A percentile compares a stretch with the other conserved stretches of the same genome.
Evolutionary conservation across 305 asterid species (phyloP).

Genomic region (Salvia sclarea): DNA sequence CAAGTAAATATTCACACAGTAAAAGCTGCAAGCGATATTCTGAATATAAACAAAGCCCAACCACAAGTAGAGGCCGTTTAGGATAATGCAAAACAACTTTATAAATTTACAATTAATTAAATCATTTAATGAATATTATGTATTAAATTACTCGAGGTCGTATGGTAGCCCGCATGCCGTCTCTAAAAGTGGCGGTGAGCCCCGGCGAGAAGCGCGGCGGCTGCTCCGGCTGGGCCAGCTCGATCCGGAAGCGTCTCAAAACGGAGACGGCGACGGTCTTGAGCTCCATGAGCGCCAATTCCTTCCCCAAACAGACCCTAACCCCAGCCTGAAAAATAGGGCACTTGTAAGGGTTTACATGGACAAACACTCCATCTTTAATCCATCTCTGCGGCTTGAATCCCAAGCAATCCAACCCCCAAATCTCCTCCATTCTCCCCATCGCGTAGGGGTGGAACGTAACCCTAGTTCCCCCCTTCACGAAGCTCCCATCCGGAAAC

Average conservation of each 20-base stretch:
- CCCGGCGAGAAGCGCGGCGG: slow-evolving; percentile 68
- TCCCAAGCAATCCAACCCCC: slow-evolving; percentile 73
- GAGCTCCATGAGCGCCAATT: slow-evolving; percentile 67
- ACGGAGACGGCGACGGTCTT: slow-evolving; percentile 57
- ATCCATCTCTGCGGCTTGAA: slow-evolving; percentile 85
- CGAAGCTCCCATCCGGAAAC: slow-evolving; percentile 58
- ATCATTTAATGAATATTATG: too few relatives aligned
- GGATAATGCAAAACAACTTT: background rate
- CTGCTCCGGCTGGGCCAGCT: slow-evolving; percentile 33
- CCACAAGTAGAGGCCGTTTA: background rate
- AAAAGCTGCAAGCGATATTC: background rate
- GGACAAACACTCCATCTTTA: slow-evolving; percentile 51
- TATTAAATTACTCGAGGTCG: slow-evolving; percentile 27
- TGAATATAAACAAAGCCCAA: background rate
- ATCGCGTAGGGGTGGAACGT: slow-evolving; percentile 85
- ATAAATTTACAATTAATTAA: too few relatives aligned
- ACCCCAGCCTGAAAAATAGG: slow-evolving; percentile 77
- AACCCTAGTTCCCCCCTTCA: slow-evolving; percentile 67
- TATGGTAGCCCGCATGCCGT: slow-evolving; percentile 50
- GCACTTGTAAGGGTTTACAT: slow-evolving; percentile 53
- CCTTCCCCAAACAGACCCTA: slow-evolving; percentile 83
- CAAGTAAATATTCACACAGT: background rate
- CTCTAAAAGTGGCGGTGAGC: slow-evolving; percentile 62
- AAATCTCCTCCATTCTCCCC: slow-evolving; percentile 78
- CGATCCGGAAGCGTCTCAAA: slow-evolving; percentile 48